A percentile compares a stretch with the other conserved stretches of the same genome.
Evolutionary conservation across 306 rosid genomes (phyloP).

Genomic region (Cicer chorassanicum): DNA sequence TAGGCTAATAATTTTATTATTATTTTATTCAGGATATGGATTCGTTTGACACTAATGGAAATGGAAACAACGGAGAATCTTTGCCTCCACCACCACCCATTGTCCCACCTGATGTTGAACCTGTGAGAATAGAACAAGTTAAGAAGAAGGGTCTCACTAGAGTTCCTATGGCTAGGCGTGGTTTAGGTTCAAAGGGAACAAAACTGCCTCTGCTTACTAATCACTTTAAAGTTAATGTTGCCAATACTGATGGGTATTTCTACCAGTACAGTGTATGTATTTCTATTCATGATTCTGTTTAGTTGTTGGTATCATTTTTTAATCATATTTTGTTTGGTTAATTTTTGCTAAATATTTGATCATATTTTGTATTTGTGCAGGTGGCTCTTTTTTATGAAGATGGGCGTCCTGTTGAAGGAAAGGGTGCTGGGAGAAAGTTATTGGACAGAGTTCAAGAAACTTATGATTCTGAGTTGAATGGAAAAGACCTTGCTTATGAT

Average conservation of each 20-base stretch:
- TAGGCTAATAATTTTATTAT: not conserved
- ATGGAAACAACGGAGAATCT: constrained; percentile 41
- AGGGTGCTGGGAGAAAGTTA: constrained; percentile 79
- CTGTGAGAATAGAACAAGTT: constrained; percentile 47
- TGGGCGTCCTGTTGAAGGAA: constrained; percentile 87
- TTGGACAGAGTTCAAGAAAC: constrained; percentile 82
- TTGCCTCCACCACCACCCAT: constrained; percentile 90
- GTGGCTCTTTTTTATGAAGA: constrained; percentile 82
- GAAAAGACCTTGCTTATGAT: constrained; percentile 88
- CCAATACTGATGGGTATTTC: constrained; percentile 63
- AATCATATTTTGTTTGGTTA: not conserved
- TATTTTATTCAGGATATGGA: constrained; percentile 54
- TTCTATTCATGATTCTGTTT: constrained; percentile 22
- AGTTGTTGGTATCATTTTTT: not conserved
- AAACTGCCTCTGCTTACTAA: constrained; percentile 67
- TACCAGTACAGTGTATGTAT: constrained; percentile 84
- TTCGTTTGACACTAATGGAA: constrained; percentile 54
- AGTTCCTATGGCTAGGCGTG: constrained; percentile 75
- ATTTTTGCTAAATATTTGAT: not conserved
- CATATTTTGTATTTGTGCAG: constrained; percentile 41
- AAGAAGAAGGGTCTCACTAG: constrained; percentile 60
- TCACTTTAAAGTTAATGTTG: constrained; percentile 74
- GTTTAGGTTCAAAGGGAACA: constrained; percentile 66
- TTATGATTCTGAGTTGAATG: constrained; percentile 68
- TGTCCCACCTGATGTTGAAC: constrained; percentile 71